These are phyloP conservation scores for Aspergillus campestris DNA, from an alignment of 495 filamentous ascomycete species.

Conservation along the genomic window DNA sequence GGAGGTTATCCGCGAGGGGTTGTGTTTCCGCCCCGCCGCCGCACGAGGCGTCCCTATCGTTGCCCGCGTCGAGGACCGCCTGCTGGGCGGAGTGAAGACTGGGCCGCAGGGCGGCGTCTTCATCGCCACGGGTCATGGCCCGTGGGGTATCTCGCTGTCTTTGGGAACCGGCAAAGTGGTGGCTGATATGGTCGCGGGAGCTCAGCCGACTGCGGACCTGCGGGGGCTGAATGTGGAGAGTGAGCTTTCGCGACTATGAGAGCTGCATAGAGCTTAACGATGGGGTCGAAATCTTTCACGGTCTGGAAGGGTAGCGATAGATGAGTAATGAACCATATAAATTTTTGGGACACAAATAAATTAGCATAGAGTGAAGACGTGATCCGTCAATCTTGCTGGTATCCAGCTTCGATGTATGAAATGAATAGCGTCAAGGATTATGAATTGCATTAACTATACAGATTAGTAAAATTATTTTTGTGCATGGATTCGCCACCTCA, in stretches of 20 bases:
- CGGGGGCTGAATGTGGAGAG: constrained; percentile 27
- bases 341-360: too few species aligned
- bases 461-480: too few species aligned
- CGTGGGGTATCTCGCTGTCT: constrained; percentile 58
- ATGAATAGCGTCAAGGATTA: too few species aligned
- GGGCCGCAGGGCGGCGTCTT: constrained; percentile 52
- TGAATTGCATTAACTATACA: too few species aligned
- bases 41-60: constrained; percentile 54
- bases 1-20: constrained; percentile 52
- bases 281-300: too few species aligned
- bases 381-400: too few species aligned
- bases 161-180: constrained; percentile 61
- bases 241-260: background rate
- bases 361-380: too few species aligned
- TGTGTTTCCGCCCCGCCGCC: constrained; percentile 69
- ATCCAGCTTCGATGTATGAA: too few species aligned
- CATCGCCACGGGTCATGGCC: constrained; percentile 64
- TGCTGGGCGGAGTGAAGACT: constrained; percentile 44
- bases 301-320: too few species aligned
- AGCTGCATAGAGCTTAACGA: too few species aligned
- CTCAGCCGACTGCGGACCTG: constrained; percentile 41
- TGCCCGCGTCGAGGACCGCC: constrained; percentile 41
- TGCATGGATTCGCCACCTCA: constrained; percentile 7
- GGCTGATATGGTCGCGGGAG: constrained; percentile 52
- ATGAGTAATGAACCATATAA: too few species aligned